phyloP scores from a whole-genome alignment of 768 basidiomycete genomes.

The Tricholoma furcatifolium region DNA sequence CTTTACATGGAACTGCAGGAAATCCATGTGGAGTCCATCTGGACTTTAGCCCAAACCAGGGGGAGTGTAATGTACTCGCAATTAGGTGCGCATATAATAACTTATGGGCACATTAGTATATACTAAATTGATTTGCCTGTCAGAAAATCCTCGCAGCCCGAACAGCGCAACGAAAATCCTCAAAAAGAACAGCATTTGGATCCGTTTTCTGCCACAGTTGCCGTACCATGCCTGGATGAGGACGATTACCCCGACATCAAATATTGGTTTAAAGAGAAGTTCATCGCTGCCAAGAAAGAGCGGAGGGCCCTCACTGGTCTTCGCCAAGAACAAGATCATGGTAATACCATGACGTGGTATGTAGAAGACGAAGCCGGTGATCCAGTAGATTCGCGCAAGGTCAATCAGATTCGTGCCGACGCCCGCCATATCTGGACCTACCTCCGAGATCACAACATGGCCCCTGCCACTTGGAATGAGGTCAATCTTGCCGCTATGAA shows the following conservation, averaged over 20 bases:
- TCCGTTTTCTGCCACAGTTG: too few species aligned
- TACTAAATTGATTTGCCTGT: too few species aligned
- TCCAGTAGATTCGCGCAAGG: background rate
- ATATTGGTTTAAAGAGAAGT: background rate
- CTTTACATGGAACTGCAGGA: too few species aligned
- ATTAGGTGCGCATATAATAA: too few species aligned
- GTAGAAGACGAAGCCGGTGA: constrained; percentile 1
- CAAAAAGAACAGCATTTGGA: too few species aligned
- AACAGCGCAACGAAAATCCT: too few species aligned
- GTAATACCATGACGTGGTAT: too few species aligned
- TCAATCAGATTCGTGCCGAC: background rate
- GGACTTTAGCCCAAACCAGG: too few species aligned
- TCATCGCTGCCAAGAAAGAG: background rate
- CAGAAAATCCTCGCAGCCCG: too few species aligned
- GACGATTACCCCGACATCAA: background rate
- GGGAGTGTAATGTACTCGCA: too few species aligned
- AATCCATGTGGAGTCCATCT: too few species aligned
- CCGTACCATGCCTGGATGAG: background rate
- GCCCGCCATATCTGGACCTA: background rate
- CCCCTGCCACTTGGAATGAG: background rate
- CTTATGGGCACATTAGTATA: too few species aligned
- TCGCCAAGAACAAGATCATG: background rate
- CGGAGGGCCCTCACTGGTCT: background rate
- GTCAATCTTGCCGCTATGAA: constrained; percentile 1
- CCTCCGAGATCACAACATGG: background rate